Conservation (phyloP, 306 rosid genomes). For the Sicyos edulis region DNA sequence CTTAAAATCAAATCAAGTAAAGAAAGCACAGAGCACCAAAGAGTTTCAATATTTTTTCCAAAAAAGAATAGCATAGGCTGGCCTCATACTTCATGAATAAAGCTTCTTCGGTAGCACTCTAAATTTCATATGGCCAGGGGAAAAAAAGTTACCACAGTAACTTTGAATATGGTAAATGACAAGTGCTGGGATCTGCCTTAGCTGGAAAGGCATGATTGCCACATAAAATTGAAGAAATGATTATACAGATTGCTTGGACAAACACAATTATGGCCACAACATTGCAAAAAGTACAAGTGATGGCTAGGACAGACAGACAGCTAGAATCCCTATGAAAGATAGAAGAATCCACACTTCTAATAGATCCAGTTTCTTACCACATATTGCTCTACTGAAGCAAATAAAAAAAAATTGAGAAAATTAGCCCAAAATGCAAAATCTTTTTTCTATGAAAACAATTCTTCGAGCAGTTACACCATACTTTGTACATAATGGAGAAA, state of each 20-base stretch:
- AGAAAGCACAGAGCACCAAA: not conserved
- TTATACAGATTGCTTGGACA: not conserved
- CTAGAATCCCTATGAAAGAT: not conserved
- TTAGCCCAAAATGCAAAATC: not conserved
- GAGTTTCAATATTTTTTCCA: not conserved
- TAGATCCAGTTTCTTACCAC: not conserved
- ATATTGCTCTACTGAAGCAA: not conserved
- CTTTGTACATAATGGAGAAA: constrained; percentile 8
- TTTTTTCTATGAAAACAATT: not conserved
- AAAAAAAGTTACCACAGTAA: not conserved
- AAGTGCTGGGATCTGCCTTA: not conserved
- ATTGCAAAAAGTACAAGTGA: not conserved
- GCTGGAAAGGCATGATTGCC: not conserved
- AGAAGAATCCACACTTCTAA: no score
- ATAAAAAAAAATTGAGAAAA: not conserved
- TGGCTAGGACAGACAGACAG: not conserved
- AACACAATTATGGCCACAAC: not conserved
- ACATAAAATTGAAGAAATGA: not conserved
- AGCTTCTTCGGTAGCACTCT: not conserved
- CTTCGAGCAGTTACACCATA: not conserved
- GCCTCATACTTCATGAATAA: not conserved
- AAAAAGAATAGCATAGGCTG: not conserved
- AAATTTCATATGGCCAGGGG: not conserved
- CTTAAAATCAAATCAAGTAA: not conserved
- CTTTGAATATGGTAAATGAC: not conserved